A percentile compares a stretch with the other conserved stretches of the same genome.
Evolutionary conservation across 73 alveolate species (phyloP).

Genomic region (Stentor coeruleus): DNA sequence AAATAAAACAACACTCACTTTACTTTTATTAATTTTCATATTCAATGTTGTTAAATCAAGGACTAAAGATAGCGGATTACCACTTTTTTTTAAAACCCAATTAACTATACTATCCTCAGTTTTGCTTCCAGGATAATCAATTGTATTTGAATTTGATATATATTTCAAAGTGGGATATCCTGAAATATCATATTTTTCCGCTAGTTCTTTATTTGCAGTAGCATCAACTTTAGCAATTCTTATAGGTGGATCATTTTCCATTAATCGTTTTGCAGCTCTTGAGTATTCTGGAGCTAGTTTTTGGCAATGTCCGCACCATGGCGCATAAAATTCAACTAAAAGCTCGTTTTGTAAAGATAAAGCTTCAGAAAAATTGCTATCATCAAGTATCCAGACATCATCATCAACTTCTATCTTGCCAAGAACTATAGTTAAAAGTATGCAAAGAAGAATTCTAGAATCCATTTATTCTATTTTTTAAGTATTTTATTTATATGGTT

Average conservation of each 20-base stretch:
- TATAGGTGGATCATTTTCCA: constrained; percentile 55
- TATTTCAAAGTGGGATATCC: constrained; percentile 78
- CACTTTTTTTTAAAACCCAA: constrained; percentile 91
- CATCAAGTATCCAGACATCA: constrained; percentile 4
- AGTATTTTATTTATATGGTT: no score
- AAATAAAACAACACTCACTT: constrained; percentile 56
- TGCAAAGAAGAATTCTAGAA: neutral
- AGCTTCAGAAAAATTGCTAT: constrained; percentile 12
- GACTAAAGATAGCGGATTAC: constrained; percentile 75
- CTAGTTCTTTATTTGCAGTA: constrained; percentile 49
- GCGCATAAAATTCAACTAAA: constrained; percentile 59
- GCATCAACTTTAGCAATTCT: constrained; percentile 90
- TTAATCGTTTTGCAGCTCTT: constrained; percentile 83
- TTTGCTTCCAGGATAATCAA: constrained; percentile 70
- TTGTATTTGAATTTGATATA: constrained; percentile 51
- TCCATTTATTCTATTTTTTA: no score
- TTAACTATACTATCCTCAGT: constrained; percentile 75
- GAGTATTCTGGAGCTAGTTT: constrained; percentile 90
- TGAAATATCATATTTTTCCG: constrained; percentile 47
- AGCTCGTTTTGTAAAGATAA: neutral
- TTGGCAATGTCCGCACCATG: constrained; percentile 98
- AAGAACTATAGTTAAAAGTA: neutral
- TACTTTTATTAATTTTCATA: constrained; percentile 40
- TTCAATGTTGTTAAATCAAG: constrained; percentile 57
- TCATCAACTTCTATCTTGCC: neutral